A percentile compares a stretch with the other conserved stretches of the same genome.
Evolutionary conservation across 495 filamentous ascomycete genomes (phyloP).

Genomic region (Cladorrhinum samala): DNA sequence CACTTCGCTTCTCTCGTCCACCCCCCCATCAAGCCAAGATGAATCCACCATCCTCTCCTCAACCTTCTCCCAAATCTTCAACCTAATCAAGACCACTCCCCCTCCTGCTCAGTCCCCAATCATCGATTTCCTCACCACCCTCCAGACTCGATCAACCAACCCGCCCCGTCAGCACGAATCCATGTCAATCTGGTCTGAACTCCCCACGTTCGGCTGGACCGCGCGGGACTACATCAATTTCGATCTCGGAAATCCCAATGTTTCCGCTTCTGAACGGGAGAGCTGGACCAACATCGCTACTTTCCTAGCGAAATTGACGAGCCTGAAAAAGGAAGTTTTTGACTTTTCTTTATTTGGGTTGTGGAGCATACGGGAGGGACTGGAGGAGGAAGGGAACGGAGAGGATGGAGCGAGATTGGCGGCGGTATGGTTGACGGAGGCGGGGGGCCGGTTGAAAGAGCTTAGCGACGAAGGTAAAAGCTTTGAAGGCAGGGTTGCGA

Average conservation of each 20-base stretch:
- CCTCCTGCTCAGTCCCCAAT: background rate
- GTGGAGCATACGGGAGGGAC: background rate
- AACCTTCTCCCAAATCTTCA: background rate
- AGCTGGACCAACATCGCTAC: background rate
- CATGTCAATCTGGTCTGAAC: background rate
- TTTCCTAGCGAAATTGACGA: background rate
- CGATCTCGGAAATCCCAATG: background rate
- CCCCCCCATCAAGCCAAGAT: no score
- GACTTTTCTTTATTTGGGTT: background rate
- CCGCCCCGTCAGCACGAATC: background rate
- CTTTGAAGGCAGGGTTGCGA: no score
- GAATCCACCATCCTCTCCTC: no score
- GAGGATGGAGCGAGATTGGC: background rate
- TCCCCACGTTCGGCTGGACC: background rate
- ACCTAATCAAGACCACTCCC: background rate
- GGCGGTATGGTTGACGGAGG: background rate
- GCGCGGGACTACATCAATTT: background rate
- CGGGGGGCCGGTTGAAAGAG: background rate
- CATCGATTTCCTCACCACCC: background rate
- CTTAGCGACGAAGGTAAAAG: no score
- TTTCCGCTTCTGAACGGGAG: background rate
- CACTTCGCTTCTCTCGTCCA: no score
- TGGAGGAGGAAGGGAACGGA: background rate
- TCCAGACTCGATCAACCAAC: background rate
- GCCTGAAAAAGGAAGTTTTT: background rate